phyloP scores from a whole-genome alignment of 2,329 filamentous ascomycete genomes.

The Xylariaceae sp. region DNA sequence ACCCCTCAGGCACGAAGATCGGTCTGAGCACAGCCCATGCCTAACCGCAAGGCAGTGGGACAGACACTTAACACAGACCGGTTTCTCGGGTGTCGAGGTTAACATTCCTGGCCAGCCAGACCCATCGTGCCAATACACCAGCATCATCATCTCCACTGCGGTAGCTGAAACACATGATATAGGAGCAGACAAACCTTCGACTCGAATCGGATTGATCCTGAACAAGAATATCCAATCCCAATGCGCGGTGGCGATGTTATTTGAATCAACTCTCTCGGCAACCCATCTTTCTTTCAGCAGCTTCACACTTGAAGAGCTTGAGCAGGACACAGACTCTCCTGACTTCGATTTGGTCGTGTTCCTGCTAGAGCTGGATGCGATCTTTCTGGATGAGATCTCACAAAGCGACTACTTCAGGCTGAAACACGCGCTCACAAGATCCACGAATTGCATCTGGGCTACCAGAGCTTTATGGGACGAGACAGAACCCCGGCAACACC shows the following conservation, averaged over 20 bases:
- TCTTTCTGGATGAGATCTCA: neutral
- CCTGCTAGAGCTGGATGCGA: neutral
- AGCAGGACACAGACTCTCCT: neutral
- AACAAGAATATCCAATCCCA: no score
- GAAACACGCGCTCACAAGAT: neutral
- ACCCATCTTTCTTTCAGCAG: neutral
- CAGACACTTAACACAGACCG: neutral
- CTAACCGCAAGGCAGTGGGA: conserved; percentile 1
- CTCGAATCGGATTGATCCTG: no score
- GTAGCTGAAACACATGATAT: no score
- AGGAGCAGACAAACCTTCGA: no score
- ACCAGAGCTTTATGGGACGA: neutral
- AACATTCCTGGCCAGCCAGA: conserved; percentile 4
- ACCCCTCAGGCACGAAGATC: neutral
- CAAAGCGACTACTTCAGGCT: neutral
- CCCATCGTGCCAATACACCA: neutral
- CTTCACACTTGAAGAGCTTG: neutral
- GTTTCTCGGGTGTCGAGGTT: conserved; percentile 3
- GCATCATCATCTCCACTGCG: conserved; percentile 5
- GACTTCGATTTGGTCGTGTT: neutral
- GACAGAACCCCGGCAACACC: conserved; percentile 1
- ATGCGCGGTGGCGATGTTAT: no score
- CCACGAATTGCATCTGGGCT: neutral
- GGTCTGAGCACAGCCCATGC: conserved; percentile 2
- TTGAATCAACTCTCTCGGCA: no score